Percentiles rank a stretch among this genome's conserved stretches.
Conservation (phyloP, 2,329 filamentous ascomycete genomes). For the Alternaria sp. region DNA sequence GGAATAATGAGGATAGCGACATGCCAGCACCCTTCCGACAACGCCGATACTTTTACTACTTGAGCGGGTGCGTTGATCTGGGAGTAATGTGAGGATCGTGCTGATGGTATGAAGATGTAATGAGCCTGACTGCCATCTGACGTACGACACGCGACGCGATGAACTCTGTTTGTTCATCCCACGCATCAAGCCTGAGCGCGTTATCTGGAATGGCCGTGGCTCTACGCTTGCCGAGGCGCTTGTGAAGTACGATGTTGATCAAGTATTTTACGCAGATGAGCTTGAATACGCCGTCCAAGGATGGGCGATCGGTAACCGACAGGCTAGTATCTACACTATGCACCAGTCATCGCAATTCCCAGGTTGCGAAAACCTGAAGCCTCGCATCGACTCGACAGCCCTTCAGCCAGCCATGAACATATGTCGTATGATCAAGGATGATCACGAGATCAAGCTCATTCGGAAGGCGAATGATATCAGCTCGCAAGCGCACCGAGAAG, state of each 20-base stretch:
- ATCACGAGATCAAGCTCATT: slow-evolving; percentile 83
- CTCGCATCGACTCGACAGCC: slow-evolving; percentile 41
- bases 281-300: slow-evolving; percentile 40
- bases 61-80: slow-evolving; percentile 57
- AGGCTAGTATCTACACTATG: slow-evolving; percentile 48
- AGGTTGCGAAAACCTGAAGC: slow-evolving; percentile 17
- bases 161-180: slow-evolving; percentile 77
- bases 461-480: slow-evolving; percentile 83
- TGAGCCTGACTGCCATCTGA: slow-evolving; percentile 64
- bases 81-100: neutral
- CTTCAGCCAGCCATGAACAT: slow-evolving; percentile 79
- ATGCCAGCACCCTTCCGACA: slow-evolving; percentile 66
- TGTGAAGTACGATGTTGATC: slow-evolving; percentile 72
- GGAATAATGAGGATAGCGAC: slow-evolving; percentile 67
- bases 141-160: slow-evolving; percentile 68
- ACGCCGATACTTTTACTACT: slow-evolving; percentile 69
- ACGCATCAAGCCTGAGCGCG: slow-evolving; percentile 67
- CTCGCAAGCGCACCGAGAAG: slow-evolving; percentile 76
- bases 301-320: slow-evolving; percentile 40
- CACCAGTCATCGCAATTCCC: slow-evolving; percentile 34
- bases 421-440: slow-evolving; percentile 82
- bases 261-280: slow-evolving; percentile 65
- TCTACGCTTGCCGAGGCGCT: slow-evolving; percentile 70
- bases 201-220: slow-evolving; percentile 71
- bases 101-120: slow-evolving; percentile 48